These are phyloP conservation scores for Saturnispora sanitii DNA, from an alignment of 805 yeast species.

Conservation along the genomic window DNA sequence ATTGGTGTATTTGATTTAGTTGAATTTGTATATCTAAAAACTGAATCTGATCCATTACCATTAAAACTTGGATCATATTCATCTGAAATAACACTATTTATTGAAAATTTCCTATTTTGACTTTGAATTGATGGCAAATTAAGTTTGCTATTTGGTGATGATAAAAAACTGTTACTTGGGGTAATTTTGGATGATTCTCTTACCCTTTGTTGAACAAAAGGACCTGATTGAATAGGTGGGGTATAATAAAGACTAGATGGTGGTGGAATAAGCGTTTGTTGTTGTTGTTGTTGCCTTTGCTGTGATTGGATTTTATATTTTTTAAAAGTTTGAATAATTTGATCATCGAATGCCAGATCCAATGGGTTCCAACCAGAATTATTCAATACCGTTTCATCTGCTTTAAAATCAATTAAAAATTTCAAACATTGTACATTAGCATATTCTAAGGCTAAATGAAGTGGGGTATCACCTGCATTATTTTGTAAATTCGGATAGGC, in stretches of 20 bases:
- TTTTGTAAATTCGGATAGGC: slow-evolving; percentile 71
- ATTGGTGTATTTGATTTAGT: neutral
- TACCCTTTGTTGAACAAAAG: neutral
- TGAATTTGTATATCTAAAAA: too few relatives aligned
- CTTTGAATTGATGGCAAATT: slow-evolving; percentile 16
- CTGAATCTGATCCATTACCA: neutral
- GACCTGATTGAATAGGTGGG: slow-evolving; percentile 15
- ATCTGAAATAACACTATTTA: slow-evolving; percentile 13
- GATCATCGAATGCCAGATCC: slow-evolving; percentile 48
- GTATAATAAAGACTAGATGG: slow-evolving; percentile 10
- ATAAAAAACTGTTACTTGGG: neutral
- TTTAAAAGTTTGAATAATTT: slow-evolving; percentile 36
- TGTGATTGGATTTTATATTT: slow-evolving; percentile 21
- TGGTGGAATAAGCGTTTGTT: slow-evolving; percentile 8
- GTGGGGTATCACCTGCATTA: slow-evolving; percentile 66
- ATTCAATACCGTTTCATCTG: slow-evolving; percentile 41
- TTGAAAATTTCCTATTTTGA: slow-evolving; percentile 16
- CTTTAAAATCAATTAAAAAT: slow-evolving; percentile 39
- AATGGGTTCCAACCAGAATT: slow-evolving; percentile 54
- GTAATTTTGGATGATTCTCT: slow-evolving; percentile 2
- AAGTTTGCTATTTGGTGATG: slow-evolving; percentile 10
- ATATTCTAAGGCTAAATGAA: slow-evolving; percentile 72
- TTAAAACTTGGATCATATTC: slow-evolving; percentile 2
- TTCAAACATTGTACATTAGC: slow-evolving; percentile 52
- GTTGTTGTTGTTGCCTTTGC: slow-evolving; percentile 14